These are phyloP conservation scores for Apiospora saccharicola DNA, from an alignment of 2,329 filamentous ascomycete species.

Conservation along the genomic window DNA sequence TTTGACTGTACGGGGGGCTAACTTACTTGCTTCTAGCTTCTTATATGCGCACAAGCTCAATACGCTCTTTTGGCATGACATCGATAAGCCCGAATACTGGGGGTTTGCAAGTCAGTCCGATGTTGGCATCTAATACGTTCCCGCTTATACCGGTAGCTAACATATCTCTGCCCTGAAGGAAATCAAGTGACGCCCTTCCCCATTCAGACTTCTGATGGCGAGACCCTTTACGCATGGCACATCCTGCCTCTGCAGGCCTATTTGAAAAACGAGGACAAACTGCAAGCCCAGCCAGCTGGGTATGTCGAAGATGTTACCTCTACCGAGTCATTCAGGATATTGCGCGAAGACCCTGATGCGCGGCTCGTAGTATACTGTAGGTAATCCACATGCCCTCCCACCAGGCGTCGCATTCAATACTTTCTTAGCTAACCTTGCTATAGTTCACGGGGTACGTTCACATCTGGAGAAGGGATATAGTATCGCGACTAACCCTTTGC, in stretches of 20 bases:
- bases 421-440: background rate
- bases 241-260: conserved; percentile 75
- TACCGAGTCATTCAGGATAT: conserved; percentile 49
- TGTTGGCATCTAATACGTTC: background rate
- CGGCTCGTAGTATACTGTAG: conserved; percentile 61
- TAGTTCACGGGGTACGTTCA: conserved; percentile 20
- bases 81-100: conserved; percentile 80
- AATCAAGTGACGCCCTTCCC: conserved; percentile 77
- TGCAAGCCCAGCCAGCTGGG: conserved; percentile 61
- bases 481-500: conserved; percentile 40
- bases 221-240: conserved; percentile 78
- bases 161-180: conserved; percentile 52
- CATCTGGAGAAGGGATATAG: background rate
- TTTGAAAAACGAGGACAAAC: conserved; percentile 62
- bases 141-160: conserved; percentile 26
- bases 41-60: conserved; percentile 86
- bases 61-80: conserved; percentile 73
- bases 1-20: conserved; percentile 15
- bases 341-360: conserved; percentile 53
- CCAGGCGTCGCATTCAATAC: background rate
- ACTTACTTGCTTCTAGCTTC: conserved; percentile 60
- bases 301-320: conserved; percentile 50
- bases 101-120: conserved; percentile 79
- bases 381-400: conserved; percentile 34
- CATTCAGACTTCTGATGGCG: conserved; percentile 69